Conservation (phyloP, 257 asterid genomes). For the Jaltomata sinuosa region DNA sequence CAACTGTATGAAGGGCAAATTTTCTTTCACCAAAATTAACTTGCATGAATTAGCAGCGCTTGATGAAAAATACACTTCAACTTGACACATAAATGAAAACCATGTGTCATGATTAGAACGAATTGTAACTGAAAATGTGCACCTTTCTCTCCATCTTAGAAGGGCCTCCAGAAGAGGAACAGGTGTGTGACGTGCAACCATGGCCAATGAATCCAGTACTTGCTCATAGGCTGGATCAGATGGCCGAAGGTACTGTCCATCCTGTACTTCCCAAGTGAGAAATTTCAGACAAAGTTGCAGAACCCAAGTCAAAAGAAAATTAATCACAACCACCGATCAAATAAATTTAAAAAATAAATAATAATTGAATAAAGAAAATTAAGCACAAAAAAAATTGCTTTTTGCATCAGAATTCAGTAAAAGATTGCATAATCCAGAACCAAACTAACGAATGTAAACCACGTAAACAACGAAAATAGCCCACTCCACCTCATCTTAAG, state of each 20-base stretch:
- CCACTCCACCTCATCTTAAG: neutral
- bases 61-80: neutral
- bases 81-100: neutral
- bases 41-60: neutral
- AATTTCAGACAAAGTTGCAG: neutral
- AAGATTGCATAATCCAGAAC: neutral
- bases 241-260: conserved; percentile 98
- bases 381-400: neutral
- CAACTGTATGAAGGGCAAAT: neutral
- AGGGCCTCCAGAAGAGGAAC: conserved; percentile 98
- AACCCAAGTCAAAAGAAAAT: neutral
- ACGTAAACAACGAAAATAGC: neutral
- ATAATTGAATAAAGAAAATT: neutral
- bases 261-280: conserved; percentile 40
- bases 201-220: conserved; percentile 96
- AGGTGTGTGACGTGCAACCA: conserved; percentile 99
- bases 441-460: neutral
- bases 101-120: neutral
- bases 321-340: neutral
- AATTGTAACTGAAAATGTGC: conserved; percentile 1
- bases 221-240: conserved; percentile 99
- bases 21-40: neutral
- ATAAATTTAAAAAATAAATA: neutral
- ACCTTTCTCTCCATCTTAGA: conserved; percentile 97
- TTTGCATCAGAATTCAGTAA: neutral